These are phyloP conservation scores for Yarrowia bubula DNA, from an alignment of 805 yeast species.

Conservation along the genomic window DNA sequence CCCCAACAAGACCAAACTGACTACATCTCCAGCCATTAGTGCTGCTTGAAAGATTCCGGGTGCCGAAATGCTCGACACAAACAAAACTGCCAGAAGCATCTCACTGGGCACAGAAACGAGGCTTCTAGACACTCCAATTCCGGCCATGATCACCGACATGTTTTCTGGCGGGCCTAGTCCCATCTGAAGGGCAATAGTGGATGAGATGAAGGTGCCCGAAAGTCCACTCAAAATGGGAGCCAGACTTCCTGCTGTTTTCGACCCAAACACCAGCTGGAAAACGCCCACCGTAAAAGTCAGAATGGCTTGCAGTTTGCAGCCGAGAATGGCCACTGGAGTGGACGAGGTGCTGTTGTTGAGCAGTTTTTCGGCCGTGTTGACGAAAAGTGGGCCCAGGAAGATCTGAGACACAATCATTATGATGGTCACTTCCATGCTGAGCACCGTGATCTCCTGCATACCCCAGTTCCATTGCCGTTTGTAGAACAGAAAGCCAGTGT, in stretches of 20 bases:
- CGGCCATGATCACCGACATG: constrained; percentile 19
- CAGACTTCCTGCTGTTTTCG: not conserved
- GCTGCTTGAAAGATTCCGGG: not conserved
- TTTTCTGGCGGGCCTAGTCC: constrained; percentile 7
- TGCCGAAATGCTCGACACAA: not conserved
- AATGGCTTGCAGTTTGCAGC: not conserved
- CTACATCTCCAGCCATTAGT: not conserved
- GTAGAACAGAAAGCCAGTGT: constrained; percentile 10
- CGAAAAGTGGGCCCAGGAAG: constrained; percentile 6
- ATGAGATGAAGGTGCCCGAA: constrained; percentile 16
- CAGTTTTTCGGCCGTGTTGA: not conserved
- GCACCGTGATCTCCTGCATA: not conserved
- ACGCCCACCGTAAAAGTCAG: not conserved
- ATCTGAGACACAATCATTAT: not conserved
- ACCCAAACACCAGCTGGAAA: not conserved
- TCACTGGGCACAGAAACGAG: constrained; percentile 2
- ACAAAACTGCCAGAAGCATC: not conserved
- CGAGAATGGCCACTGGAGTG: constrained; percentile 15
- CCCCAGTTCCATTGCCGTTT: constrained; percentile 23
- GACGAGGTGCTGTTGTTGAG: constrained; percentile 4
- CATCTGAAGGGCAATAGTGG: constrained; percentile 16
- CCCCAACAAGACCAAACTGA: not conserved
- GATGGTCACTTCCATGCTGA: not conserved
- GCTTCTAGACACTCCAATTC: constrained; percentile 1
- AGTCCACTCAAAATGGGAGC: not conserved